phyloP scores from a whole-genome alignment of 2,329 filamentous ascomycete genomes.

The Fonsecaea monophora region DNA sequence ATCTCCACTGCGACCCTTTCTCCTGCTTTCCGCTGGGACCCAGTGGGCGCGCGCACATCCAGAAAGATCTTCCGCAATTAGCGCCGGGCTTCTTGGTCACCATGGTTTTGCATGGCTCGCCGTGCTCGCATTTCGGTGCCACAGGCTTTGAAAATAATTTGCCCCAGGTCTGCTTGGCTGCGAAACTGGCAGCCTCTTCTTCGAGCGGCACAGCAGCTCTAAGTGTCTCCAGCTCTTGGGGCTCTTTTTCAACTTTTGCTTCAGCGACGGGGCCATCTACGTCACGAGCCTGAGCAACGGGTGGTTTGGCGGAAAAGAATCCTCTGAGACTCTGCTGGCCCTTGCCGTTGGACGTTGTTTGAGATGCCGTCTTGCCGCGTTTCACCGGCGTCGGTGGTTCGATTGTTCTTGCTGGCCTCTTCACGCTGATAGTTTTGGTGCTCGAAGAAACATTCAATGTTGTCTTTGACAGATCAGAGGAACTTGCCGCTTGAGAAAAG shows the following conservation, averaged over 20 bases:
- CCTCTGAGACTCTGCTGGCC: constrained; percentile 72
- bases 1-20: constrained; percentile 83
- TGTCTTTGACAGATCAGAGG: constrained; percentile 11
- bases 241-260: background rate
- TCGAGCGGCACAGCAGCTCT: constrained; percentile 33
- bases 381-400: constrained; percentile 52
- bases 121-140: constrained; percentile 82
- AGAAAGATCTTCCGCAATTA: constrained; percentile 74
- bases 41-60: constrained; percentile 76
- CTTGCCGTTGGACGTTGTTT: constrained; percentile 46
- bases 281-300: constrained; percentile 26
- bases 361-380: constrained; percentile 55
- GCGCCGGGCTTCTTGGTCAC: constrained; percentile 87
- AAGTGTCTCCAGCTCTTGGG: background rate
- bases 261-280: constrained; percentile 16
- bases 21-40: constrained; percentile 87
- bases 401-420: constrained; percentile 49
- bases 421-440: constrained; percentile 41
- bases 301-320: constrained; percentile 74
- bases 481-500: background rate
- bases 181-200: constrained; percentile 65
- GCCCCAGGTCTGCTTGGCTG: constrained; percentile 81
- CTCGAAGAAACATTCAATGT: constrained; percentile 16
- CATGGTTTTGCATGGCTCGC: constrained; percentile 82
- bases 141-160: constrained; percentile 78